Evolutionary conservation across 176 grass and related monocot species (phyloP).

Genomic region (Coix lacrymajobi): DNA sequence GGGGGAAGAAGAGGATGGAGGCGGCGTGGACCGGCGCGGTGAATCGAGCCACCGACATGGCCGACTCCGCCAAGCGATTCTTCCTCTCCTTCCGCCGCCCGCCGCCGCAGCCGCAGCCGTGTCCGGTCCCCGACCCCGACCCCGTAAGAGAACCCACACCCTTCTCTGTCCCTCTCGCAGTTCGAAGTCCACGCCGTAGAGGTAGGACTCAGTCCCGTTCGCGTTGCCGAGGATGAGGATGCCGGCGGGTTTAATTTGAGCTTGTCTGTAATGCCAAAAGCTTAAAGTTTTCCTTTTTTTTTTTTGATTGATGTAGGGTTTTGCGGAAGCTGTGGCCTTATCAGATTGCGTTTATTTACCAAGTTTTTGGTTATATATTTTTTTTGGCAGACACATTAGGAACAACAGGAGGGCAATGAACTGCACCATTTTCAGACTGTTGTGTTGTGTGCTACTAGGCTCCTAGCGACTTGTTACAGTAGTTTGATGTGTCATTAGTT

Average conservation of each 20-base stretch:
- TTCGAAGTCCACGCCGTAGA: background rate
- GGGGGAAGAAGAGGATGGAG: slow-evolving; percentile 30
- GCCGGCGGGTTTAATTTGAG: background rate
- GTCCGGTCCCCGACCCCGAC: slow-evolving; percentile 6
- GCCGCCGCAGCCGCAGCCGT: background rate
- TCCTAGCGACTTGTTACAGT: background rate
- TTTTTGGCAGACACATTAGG: background rate
- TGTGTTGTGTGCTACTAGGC: background rate
- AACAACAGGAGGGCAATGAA: background rate
- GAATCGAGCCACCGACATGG: slow-evolving; percentile 44
- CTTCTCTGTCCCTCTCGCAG: background rate
- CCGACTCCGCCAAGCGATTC: slow-evolving; percentile 62
- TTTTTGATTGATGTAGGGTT: background rate
- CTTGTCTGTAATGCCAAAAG: background rate
- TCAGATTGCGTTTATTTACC: background rate
- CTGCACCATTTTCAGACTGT: background rate
- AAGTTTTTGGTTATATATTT: background rate
- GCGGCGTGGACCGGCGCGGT: slow-evolving; percentile 49
- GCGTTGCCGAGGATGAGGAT: background rate
- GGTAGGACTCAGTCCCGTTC: background rate
- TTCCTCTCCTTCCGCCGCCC: slow-evolving; percentile 38
- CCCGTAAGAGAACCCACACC: slow-evolving; percentile 32
- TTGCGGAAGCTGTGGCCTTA: background rate
- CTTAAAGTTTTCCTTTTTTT: background rate
- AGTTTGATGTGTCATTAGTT: background rate